These are phyloP conservation scores for Dryas integrifolia DNA, from an alignment of 331 rosid genomes.

Conservation along the genomic window DNA sequence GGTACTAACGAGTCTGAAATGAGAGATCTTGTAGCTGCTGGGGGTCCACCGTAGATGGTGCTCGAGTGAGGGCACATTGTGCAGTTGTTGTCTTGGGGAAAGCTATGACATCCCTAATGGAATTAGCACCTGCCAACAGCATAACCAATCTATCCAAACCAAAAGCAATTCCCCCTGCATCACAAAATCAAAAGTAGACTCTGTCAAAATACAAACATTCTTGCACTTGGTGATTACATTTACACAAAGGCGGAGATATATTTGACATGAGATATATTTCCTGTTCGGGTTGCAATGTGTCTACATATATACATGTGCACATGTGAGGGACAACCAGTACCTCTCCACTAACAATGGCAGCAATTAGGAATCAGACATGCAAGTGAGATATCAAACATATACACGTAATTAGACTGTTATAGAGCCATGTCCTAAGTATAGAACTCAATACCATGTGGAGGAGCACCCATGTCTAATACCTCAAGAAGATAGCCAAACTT, in stretches of 20 bases:
- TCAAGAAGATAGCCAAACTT: constrained; percentile 94
- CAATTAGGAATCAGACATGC: background rate
- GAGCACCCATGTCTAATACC: constrained; percentile 99
- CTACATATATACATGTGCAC: no score
- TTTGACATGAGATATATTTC: no score
- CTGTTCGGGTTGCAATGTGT: no score
- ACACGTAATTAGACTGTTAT: background rate
- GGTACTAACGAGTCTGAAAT: constrained; percentile 21
- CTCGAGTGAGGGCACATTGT: constrained; percentile 82
- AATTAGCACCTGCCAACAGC: constrained; percentile 79
- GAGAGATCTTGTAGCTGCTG: constrained; percentile 77
- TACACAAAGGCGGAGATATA: no score
- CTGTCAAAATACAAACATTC: no score
- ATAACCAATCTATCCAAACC: constrained; percentile 91
- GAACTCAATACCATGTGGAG: constrained; percentile 80
- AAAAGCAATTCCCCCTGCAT: constrained; percentile 85
- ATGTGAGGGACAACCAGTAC: no score
- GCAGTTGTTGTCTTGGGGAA: constrained; percentile 95
- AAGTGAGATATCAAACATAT: background rate
- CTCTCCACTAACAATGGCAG: no score
- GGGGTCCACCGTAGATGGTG: constrained; percentile 86
- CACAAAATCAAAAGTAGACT: background rate
- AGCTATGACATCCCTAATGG: constrained; percentile 94
- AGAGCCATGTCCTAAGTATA: background rate
- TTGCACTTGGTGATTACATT: no score